Percentiles rank a stretch among this genome's conserved stretches.
These are phyloP conservation scores for Chlamydomonas eustigma DNA, from an alignment of 139 green algal genomes.

Conservation along the genomic window DNA sequence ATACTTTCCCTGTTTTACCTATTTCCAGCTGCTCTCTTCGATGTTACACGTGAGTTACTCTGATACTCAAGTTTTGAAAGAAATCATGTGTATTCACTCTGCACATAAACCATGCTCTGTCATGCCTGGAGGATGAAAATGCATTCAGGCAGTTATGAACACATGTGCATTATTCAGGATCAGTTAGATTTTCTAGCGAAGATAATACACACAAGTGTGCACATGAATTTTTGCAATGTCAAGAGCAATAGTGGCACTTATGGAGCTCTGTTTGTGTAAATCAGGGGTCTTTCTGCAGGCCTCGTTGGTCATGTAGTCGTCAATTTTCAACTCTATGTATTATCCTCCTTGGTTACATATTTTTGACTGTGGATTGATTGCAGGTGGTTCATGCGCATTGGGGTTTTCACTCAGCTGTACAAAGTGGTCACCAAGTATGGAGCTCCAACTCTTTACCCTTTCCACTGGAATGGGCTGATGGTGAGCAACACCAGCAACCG, in stretches of 20 bases:
- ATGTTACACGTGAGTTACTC: conserved; percentile 14
- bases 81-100: no score
- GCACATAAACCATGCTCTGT: no score
- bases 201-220: background rate
- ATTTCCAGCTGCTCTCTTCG: conserved; percentile 1
- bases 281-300: no score
- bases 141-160: no score
- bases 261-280: background rate
- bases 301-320: background rate
- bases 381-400: conserved; percentile 16
- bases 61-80: no score
- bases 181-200: no score
- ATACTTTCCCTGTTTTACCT: background rate
- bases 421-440: conserved; percentile 8
- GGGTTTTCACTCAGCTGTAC: conserved; percentile 1
- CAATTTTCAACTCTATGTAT: background rate
- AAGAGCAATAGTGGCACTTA: background rate
- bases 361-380: no score
- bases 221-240: background rate
- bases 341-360: background rate
- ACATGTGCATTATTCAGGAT: no score
- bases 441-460: background rate
- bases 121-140: no score
- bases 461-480: conserved; percentile 7
- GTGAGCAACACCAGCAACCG: no score